These are phyloP conservation scores for Vaccinium macrocarpon DNA, from an alignment of 148 eudicot genomes.

Conservation along the genomic window DNA sequence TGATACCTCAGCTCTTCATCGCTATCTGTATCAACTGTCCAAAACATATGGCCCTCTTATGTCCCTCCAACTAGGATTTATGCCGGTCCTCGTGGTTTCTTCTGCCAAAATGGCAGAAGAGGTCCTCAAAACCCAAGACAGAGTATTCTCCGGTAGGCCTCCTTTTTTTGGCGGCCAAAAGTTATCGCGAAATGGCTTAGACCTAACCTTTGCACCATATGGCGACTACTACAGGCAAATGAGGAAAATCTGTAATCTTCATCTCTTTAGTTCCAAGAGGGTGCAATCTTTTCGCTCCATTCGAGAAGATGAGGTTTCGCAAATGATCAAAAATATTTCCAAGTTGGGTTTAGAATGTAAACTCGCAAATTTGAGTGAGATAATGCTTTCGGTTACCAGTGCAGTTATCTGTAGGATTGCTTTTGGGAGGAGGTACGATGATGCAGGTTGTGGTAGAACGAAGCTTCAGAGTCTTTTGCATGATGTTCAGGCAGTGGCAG, in stretches of 20 bases:
- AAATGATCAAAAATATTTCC: neutral
- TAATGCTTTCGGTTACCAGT: neutral
- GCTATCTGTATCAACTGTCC: neutral
- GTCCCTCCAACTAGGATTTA: neutral
- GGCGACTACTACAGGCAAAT: neutral
- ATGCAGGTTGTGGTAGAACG: neutral
- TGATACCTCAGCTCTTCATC: neutral
- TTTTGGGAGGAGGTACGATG: conserved; percentile 5
- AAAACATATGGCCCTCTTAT: conserved; percentile 10
- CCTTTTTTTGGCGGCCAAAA: neutral
- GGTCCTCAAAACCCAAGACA: conserved; percentile 6
- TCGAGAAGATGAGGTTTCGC: neutral
- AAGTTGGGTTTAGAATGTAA: neutral
- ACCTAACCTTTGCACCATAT: neutral
- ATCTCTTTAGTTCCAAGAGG: conserved; percentile 2
- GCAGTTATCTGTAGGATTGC: neutral
- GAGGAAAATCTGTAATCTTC: neutral
- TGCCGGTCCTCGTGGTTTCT: neutral
- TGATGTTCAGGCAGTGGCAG: conserved; percentile 5
- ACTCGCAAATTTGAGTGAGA: conserved; percentile 5
- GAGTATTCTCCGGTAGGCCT: neutral
- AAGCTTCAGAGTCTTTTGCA: neutral
- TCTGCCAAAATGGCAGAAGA: conserved; percentile 8
- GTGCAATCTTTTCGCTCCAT: conserved; percentile 3
- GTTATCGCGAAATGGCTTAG: neutral